These are phyloP conservation scores for Orbilia ellipsospora DNA, from an alignment of 2,329 filamentous ascomycete genomes.

Conservation along the genomic window DNA sequence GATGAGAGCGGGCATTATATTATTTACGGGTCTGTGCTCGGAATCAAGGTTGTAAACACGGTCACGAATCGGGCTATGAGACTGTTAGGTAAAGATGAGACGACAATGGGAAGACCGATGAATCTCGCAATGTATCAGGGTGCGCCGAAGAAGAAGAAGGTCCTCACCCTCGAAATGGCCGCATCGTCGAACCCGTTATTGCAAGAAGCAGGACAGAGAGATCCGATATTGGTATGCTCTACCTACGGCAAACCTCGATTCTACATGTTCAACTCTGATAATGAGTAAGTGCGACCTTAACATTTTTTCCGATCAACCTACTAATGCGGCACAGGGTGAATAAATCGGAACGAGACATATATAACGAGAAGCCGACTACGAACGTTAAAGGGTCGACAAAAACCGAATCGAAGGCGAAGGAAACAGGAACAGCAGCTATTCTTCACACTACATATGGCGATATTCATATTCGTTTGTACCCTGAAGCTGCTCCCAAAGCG, in stretches of 20 bases:
- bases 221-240: constrained; percentile 87
- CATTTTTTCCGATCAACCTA: constrained; percentile 70
- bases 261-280: constrained; percentile 81
- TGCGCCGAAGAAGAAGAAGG: constrained; percentile 89
- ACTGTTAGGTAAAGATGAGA: constrained; percentile 89
- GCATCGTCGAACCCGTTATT: constrained; percentile 92
- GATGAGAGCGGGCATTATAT: constrained; percentile 97
- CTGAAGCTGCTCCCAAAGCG: constrained; percentile 89
- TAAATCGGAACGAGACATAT: constrained; percentile 86
- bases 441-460: constrained; percentile 95
- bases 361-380: constrained; percentile 89
- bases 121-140: constrained; percentile 92
- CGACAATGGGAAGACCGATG: constrained; percentile 75
- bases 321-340: constrained; percentile 68
- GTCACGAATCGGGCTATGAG: constrained; percentile 92
- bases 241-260: constrained; percentile 89
- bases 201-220: constrained; percentile 87
- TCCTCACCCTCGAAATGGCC: constrained; percentile 96
- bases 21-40: constrained; percentile 89
- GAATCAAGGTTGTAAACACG: constrained; percentile 95
- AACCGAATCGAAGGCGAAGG: constrained; percentile 71
- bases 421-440: constrained; percentile 81
- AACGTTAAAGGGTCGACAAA: constrained; percentile 56
- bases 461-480: constrained; percentile 91
- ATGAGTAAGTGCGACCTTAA: constrained; percentile 13